Percentiles rank a stretch among this genome's conserved stretches.
Conservation (phyloP, 1,139 yeast species). For the Candida labiduridarum region DNA sequence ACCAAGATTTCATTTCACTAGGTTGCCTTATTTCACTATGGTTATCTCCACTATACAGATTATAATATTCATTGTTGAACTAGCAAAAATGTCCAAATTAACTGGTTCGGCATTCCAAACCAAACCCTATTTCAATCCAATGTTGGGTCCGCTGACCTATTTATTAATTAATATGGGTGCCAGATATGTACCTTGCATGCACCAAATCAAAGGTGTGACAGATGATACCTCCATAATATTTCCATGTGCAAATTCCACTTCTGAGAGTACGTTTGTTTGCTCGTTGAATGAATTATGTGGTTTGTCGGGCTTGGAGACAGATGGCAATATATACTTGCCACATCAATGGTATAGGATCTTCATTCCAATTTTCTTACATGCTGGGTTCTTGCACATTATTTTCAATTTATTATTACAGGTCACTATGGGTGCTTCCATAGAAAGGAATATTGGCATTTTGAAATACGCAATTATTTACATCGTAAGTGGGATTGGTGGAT, state of each 20-base stretch:
- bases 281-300: slow-evolving; percentile 64
- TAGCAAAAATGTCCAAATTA: slow-evolving; percentile 56
- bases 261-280: slow-evolving; percentile 57
- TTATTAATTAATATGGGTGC: slow-evolving; percentile 72
- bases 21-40: slow-evolving; percentile 50
- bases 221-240: slow-evolving; percentile 48
- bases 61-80: slow-evolving; percentile 67
- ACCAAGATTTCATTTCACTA: slow-evolving; percentile 48
- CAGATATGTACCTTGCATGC: slow-evolving; percentile 75
- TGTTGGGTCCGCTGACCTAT: slow-evolving; percentile 79
- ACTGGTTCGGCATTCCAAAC: slow-evolving; percentile 75
- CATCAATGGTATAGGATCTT: slow-evolving; percentile 73
- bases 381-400: slow-evolving; percentile 70
- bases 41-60: slow-evolving; percentile 54
- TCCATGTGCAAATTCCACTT: slow-evolving; percentile 76
- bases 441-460: slow-evolving; percentile 57
- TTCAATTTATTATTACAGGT: slow-evolving; percentile 67
- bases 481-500: slow-evolving; percentile 68
- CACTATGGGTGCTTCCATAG: slow-evolving; percentile 65
- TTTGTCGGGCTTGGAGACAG: slow-evolving; percentile 46
- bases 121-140: slow-evolving; percentile 73
- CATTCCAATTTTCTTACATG: slow-evolving; percentile 75
- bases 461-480: slow-evolving; percentile 61
- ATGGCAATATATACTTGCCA: slow-evolving; percentile 40
- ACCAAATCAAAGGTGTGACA: slow-evolving; percentile 52